phyloP scores from a whole-genome alignment of 768 basidiomycete genomes.

The Cystofilobasidium capitatum region DNA sequence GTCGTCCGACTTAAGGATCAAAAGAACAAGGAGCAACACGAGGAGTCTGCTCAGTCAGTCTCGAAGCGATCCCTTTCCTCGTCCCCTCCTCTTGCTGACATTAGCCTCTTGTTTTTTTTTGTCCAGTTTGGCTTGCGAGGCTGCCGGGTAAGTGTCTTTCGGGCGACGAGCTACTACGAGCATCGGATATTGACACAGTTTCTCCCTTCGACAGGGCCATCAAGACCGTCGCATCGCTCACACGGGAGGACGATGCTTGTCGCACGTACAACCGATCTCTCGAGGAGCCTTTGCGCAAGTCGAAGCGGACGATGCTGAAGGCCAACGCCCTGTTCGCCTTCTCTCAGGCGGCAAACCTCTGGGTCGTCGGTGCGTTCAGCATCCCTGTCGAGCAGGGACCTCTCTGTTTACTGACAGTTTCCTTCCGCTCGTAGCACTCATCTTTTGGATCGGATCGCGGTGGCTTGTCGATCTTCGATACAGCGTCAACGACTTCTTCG shows the following conservation, averaged over 20 bases:
- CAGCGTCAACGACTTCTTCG: conserved; percentile 55
- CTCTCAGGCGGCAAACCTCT: conserved; percentile 66
- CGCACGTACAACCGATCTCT: conserved; percentile 56
- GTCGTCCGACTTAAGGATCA: conserved; percentile 76
- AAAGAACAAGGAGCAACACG: conserved; percentile 67
- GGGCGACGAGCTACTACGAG: too few species aligned
- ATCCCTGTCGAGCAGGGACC: too few species aligned
- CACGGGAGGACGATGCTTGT: conserved; percentile 71
- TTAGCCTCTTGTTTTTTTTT: neutral
- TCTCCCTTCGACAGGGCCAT: conserved; percentile 65
- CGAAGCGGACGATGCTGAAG: conserved; percentile 53
- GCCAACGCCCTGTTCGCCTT: conserved; percentile 51
- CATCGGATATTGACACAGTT: neutral
- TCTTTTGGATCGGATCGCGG: conserved; percentile 39
- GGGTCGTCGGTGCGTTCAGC: too few species aligned
- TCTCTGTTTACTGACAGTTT: too few species aligned
- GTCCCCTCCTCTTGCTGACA: neutral
- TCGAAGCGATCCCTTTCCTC: neutral
- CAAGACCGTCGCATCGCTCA: conserved; percentile 78
- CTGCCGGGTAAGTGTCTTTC: too few species aligned
- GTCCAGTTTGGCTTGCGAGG: conserved; percentile 63
- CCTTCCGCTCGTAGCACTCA: too few species aligned
- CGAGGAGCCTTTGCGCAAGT: conserved; percentile 57
- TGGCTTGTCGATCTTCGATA: conserved; percentile 32
- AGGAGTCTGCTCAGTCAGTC: conserved; percentile 61